A percentile compares a stretch with the other conserved stretches of the same genome.
These are phyloP conservation scores for Prosopis cineraria DNA, from an alignment of 306 rosid genomes.

Conservation along the genomic window DNA sequence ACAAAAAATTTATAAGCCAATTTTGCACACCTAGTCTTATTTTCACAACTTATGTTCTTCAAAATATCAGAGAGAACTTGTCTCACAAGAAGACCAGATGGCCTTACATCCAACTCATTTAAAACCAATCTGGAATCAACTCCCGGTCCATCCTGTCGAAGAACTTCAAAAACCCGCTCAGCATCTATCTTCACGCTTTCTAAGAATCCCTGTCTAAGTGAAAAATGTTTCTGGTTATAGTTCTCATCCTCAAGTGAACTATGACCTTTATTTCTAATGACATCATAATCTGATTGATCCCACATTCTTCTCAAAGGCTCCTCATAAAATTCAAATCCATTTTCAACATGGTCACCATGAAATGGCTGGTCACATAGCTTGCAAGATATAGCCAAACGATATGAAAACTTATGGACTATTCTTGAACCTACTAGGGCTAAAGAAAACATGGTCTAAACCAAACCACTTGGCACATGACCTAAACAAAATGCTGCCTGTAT, in stretches of 20 bases:
- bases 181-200: constrained; percentile 54
- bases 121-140: constrained; percentile 66
- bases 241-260: constrained; percentile 32
- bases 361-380: constrained; percentile 40
- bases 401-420: constrained; percentile 33
- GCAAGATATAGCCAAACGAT: constrained; percentile 35
- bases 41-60: constrained; percentile 48
- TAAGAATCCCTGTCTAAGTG: constrained; percentile 48
- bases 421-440: constrained; percentile 40
- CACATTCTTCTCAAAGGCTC: constrained; percentile 58
- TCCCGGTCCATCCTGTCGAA: constrained; percentile 79
- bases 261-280: constrained; percentile 37
- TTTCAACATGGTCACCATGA: constrained; percentile 30
- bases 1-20: constrained; percentile 80
- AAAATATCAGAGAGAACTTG: constrained; percentile 74
- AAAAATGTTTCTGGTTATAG: constrained; percentile 37
- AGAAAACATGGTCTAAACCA: constrained; percentile 47
- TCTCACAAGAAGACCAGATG: constrained; percentile 81
- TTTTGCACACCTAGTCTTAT: constrained; percentile 73
- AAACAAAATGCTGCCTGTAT: no score
- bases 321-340: constrained; percentile 48
- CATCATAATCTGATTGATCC: constrained; percentile 47
- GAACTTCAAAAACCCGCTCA: constrained; percentile 59
- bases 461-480: no score
- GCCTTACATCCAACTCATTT: constrained; percentile 57